Base-by-base conservation (phyloP, 2,329 filamentous ascomycete genomes). In the Rosellinia necatrix region DNA sequence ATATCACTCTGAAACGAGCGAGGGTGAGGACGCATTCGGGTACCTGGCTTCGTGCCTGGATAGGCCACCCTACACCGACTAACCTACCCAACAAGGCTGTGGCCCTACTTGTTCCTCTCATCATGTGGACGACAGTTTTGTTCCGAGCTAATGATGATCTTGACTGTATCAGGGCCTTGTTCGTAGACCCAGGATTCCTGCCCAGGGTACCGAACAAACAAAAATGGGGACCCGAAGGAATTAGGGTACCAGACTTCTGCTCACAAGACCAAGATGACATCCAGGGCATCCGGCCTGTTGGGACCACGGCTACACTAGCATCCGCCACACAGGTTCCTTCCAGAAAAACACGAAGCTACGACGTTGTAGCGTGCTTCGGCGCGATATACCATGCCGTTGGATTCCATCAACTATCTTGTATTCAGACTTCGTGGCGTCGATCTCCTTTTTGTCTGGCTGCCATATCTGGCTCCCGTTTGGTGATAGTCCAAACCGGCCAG, bases 241-340 rank as follows among this genome's bases (percentile, higher is more conserved):
- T 43, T 51, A 50, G 53, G 17, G 29, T 52, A 24, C 41, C 48
- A 22, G 37, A 34, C 17, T 52, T 52, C 24, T 22, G 34, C 19
- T 22, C 42, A 15, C 38, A 21, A 21, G 35, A 7, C 47, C 12
- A 42, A 51, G 41, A 47, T 44, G 29, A 22, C 22, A 29, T 21
- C 49, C 54, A 53, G 32, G 43, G 38, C 38, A 53, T 49, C 49
- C 42, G 13, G 34, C 12, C 40, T 44, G 37, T 38, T 46, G 38
- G 44, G 21, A 41, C 43, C 38, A 3, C 17, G 37, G 32, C 21
- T 22, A 37, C 19, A 30, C 17, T 9, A 30, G 27, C 6, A 37
- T 24, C 30, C 44, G 7, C 25, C 6, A 2, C n/a, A 21, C 12
- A 29, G 24, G 17, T 48, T 32, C 21, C 22, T 27, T 19, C 35